These are phyloP conservation scores for Mercurialis annua DNA, from an alignment of 345 rosid species.

Conservation along the genomic window DNA sequence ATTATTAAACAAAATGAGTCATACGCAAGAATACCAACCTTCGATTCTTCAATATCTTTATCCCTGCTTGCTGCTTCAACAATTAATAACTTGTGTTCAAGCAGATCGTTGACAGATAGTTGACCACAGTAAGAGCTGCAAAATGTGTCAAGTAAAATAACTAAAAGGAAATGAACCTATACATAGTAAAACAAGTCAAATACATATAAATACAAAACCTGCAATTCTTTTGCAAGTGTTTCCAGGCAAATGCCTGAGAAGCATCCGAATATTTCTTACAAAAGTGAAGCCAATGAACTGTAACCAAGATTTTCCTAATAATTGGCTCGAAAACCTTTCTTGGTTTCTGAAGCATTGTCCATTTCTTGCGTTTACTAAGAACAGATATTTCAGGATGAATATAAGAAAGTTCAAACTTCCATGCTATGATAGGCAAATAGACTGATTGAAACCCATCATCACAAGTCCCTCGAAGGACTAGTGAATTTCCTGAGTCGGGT, in stretches of 20 bases:
- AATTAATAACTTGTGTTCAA: conserved; percentile 5
- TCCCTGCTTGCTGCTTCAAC: conserved; percentile 16
- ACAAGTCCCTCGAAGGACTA: conserved; percentile 11
- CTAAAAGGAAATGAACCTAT: not conserved
- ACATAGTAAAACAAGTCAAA: not conserved
- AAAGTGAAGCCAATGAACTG: conserved; percentile 26
- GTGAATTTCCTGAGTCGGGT: not conserved
- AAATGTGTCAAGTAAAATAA: not conserved
- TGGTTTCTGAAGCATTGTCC: conserved; percentile 21
- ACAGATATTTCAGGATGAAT: conserved; percentile 17
- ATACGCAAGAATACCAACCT: not conserved
- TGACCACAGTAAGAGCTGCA: not conserved
- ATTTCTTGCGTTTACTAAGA: conserved; percentile 11
- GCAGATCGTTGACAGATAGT: conserved; percentile 2
- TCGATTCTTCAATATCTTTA: conserved; percentile 6
- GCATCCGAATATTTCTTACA: conserved; percentile 8
- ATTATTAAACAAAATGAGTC: not conserved
- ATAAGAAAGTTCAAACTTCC: conserved; percentile 24
- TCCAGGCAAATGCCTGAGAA: conserved; percentile 3
- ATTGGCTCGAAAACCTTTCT: not conserved
- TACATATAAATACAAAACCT: conserved; percentile 4
- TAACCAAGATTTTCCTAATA: conserved; percentile 3
- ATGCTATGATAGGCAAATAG: conserved; percentile 3
- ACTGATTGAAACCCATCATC: conserved; percentile 10
- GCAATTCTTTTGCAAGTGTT: conserved; percentile 1